A percentile compares a stretch with the other conserved stretches of the same genome.
phyloP scores from a whole-genome alignment of 108 stramenopile species.

The Mediolabrus comicus region DNA sequence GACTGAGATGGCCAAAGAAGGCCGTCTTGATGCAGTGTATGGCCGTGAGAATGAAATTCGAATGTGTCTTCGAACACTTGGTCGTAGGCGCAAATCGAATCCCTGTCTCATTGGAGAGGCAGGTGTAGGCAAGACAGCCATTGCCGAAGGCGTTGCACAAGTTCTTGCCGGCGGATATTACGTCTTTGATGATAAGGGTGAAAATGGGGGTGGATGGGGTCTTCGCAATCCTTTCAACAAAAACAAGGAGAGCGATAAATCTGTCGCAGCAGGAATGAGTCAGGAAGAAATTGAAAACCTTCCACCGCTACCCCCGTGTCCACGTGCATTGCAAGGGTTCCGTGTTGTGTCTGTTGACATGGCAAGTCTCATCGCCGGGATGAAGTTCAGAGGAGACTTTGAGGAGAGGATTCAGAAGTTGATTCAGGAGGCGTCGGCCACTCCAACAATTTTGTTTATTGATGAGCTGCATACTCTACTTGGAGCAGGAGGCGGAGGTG shows the following conservation, averaged over 20 bases:
- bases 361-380: conserved; percentile 76
- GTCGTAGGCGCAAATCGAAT: conserved; percentile 87
- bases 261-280: conserved; percentile 36
- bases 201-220: conserved; percentile 20
- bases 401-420: conserved; percentile 82
- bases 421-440: conserved; percentile 63
- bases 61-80: conserved; percentile 67
- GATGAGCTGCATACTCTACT: conserved; percentile 82
- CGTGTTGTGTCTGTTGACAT: conserved; percentile 76
- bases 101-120: conserved; percentile 67
- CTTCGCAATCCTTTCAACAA: conserved; percentile 48
- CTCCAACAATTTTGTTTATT: conserved; percentile 81
- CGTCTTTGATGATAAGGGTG: conserved; percentile 23
- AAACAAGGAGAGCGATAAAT: conserved; percentile 26
- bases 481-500: conserved; percentile 85
- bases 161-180: conserved; percentile 56
- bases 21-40: conserved; percentile 66
- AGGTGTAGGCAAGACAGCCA: conserved; percentile 88
- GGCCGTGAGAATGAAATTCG: conserved; percentile 81
- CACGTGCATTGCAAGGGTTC: conserved; percentile 57
- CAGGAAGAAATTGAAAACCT: conserved; percentile 63
- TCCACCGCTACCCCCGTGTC: conserved; percentile 58
- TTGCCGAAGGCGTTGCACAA: conserved; percentile 87
- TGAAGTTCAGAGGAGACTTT: conserved; percentile 84
- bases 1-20: conserved; percentile 71